Conservation (phyloP, 129 eudicot genomes). For the Silybum marianum region DNA sequence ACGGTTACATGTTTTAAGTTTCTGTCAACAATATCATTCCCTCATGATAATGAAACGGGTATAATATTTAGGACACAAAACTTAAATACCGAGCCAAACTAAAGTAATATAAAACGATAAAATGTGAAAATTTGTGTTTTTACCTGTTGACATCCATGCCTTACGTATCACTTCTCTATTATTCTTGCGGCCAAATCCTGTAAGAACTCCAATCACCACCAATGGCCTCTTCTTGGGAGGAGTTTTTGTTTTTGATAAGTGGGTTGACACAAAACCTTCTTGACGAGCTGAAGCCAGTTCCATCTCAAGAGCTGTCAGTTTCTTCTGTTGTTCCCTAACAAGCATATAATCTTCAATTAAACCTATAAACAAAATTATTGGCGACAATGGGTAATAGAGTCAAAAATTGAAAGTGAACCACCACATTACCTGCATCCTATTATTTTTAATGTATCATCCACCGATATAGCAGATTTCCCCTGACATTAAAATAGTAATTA, state of each 20-base stretch:
- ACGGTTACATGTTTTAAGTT: background rate
- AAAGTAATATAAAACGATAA: conserved; percentile 10
- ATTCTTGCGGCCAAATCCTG: conserved; percentile 86
- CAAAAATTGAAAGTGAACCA: conserved; percentile 1
- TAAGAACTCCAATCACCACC: conserved; percentile 80
- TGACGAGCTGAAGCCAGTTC: conserved; percentile 81
- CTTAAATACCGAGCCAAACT: background rate
- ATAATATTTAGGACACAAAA: background rate
- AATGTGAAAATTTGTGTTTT: background rate
- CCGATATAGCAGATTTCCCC: conserved; percentile 85
- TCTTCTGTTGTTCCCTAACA: conserved; percentile 95
- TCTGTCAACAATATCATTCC: background rate
- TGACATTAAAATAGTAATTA: conserved; percentile 31
- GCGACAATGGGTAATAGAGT: background rate
- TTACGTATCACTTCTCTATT: conserved; percentile 87
- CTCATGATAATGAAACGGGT: background rate
- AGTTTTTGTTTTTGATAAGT: conserved; percentile 36
- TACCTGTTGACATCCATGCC: conserved; percentile 96
- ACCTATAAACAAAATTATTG: conserved; percentile 8
- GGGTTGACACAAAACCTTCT: conserved; percentile 77
- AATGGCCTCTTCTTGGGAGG: conserved; percentile 57
- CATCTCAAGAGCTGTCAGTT: conserved; percentile 80
- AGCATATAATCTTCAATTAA: conserved; percentile 37
- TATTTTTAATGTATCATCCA: conserved; percentile 84
- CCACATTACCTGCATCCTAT: conserved; percentile 80